Base-by-base conservation (phyloP, 352 stramenopile species). In the Phytophthora hybrid region DNA sequence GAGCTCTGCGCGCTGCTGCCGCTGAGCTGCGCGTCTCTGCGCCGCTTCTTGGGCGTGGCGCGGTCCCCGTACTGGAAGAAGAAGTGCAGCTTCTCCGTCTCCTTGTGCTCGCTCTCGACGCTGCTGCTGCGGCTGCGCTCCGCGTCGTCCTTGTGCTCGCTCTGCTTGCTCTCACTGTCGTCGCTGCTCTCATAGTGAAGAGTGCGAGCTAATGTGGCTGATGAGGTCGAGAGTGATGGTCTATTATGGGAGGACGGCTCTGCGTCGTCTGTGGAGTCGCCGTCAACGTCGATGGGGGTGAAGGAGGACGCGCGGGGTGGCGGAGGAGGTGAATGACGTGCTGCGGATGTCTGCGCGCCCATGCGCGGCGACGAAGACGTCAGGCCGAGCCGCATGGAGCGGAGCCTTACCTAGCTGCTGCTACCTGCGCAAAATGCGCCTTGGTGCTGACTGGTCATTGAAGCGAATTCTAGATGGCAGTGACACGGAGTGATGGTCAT, bases 201-300 rank as follows among this genome's bases (percentile, higher is more conserved):
- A 3, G 59, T 34, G 19, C 2, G 11, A 6, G 18, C 7, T 16
- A 29, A 41, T 69, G 11, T 26, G 6, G 6, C 37, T 5, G 37
- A 18, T 44, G 37, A 18, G 11, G 37, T 44, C 37, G 69, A 44
- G 67, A 82, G 47, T 75, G 69, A 75, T 71, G 69, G 70, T 76
- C 58, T 19, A 26, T 51, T 26, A n/a, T 53, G 26, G 4, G 7
- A 32, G 11, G n/a, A 32, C 32, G 54, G 49, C 47, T 72, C 60
- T 13, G 51, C 41, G 18, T 78, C 74, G 61, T 78, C 67, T 7
- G 41, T 39, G 7, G 67, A 76, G 53, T 77, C 75, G 23, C 60
- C 56, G 19, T 79, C 71, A 26, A 83, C 69, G 44, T 74, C 63
- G n/a, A 83, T 80, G 63, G 68, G 72, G 18, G 39, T 70, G 23